Conservation (phyloP, 768 basidiomycete species). For the Boletales sp. region DNA sequence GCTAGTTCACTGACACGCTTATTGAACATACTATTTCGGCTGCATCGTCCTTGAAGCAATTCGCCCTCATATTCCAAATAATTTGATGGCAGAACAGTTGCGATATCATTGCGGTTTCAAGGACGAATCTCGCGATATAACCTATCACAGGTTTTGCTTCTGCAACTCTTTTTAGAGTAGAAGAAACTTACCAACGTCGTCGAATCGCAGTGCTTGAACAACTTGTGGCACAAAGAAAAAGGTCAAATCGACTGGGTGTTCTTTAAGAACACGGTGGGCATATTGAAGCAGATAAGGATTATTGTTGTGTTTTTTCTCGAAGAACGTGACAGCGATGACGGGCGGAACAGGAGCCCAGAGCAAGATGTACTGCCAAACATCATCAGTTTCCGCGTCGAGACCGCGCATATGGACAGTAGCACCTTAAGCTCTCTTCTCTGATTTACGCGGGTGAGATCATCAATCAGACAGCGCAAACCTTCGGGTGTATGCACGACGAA, state of each 20-base stretch:
- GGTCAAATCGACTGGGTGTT: slow-evolving; percentile 90
- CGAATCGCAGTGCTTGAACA: slow-evolving; percentile 91
- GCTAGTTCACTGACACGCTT: background rate
- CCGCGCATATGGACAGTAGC: slow-evolving; percentile 6
- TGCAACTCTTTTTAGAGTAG: background rate
- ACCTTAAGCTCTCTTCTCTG: slow-evolving; percentile 77
- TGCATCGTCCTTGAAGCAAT: slow-evolving; percentile 88
- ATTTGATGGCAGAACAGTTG: slow-evolving; percentile 99
- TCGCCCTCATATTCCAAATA: slow-evolving; percentile 99
- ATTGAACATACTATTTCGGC: slow-evolving; percentile 66
- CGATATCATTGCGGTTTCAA: slow-evolving; percentile 95
- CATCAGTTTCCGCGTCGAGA: background rate
- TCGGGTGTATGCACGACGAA: slow-evolving; percentile 76
- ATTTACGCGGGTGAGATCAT: slow-evolving; percentile 57
- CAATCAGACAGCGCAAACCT: slow-evolving; percentile 76
- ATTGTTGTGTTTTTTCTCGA: slow-evolving; percentile 79
- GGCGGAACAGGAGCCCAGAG: slow-evolving; percentile 90
- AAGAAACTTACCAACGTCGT: slow-evolving; percentile 66
- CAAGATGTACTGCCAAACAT: slow-evolving; percentile 64
- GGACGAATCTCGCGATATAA: slow-evolving; percentile 92
- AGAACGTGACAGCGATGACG: slow-evolving; percentile 75
- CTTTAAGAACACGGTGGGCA: slow-evolving; percentile 90
- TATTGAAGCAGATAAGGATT: slow-evolving; percentile 91
- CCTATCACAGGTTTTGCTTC: slow-evolving; percentile 41
- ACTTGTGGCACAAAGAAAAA: slow-evolving; percentile 99